Base-by-base conservation (phyloP, 768 basidiomycete genomes). In the Hirschioporus abietinus region DNA sequence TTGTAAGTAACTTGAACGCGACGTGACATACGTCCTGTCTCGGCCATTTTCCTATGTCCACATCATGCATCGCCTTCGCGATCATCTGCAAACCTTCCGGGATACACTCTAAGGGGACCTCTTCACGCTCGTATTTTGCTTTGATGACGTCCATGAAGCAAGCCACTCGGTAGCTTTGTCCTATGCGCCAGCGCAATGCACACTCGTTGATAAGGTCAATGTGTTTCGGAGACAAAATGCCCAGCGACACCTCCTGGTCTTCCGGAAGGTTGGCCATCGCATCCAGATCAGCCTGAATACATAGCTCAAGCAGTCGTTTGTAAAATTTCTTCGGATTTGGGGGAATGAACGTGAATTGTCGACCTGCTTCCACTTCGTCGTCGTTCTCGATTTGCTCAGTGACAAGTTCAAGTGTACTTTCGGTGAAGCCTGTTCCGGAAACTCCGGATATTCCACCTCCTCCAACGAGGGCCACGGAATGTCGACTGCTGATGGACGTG, bases 41-140 rank as follows among this genome's bases (percentile, higher is more conserved):
- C 1, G 91, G 83, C 96, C 97, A 98, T 59, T 86, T 81, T 23
- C 89, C 86, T 1, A 92, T 73, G 8, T 89, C 86, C 35, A 83
- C 84, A 68, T 96, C 93, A 36, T 84, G 80, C 71, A 88, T 80
- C 10, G 88, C 86, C 73, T 90, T 91, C 23, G 82, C 77, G 23
- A 96, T 83, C 66, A 86, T 87, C 60, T 87, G 84, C 61, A 97
- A 76, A 12, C 93, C 96, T 76, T 98, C 97, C 0, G 91, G 91
- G 64, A 99, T 87, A 76, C 97, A 99, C 72, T 96, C 96, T 73
- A 96, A 80, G 1, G 97, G 97, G 6, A 99, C 93, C 69, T 95
- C 89, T 68, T 91, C 89, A 35, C 91, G 86, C 77, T 95, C 92
- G 73, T 91, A 97, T 74, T 95, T 88, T 63, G 90, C 87, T 68